These are phyloP conservation scores for Austroboletus rostrupii DNA, from an alignment of 1,284 basidiomycete genomes.

Conservation along the genomic window DNA sequence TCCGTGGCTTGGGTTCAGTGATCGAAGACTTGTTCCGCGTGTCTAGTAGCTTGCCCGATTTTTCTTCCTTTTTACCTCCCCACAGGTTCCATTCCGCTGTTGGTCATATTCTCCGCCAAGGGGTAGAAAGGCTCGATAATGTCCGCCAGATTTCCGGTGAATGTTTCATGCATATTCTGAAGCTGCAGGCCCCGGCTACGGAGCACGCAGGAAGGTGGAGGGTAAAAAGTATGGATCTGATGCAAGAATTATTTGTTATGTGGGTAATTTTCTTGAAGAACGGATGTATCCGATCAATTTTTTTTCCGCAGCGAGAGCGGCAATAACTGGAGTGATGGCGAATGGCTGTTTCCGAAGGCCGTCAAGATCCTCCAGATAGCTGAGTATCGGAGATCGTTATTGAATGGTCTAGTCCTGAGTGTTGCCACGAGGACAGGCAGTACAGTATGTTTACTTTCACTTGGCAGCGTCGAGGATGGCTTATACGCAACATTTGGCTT, in stretches of 20 bases:
- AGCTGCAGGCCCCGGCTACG: constrained; percentile 41
- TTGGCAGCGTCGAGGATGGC: constrained; percentile 7
- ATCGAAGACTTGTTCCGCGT: constrained; percentile 45
- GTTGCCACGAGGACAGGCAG: constrained; percentile 79
- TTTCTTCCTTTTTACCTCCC: constrained; percentile 57
- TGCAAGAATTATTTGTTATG: constrained; percentile 56
- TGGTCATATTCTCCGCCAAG: constrained; percentile 79
- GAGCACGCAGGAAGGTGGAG: constrained; percentile 44
- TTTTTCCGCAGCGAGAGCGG: constrained; percentile 28
- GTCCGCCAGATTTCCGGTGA: constrained; percentile 79
- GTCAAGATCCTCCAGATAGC: constrained; percentile 64
- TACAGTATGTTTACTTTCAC: constrained; percentile 52
- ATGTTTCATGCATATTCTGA: constrained; percentile 51
- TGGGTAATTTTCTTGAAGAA: constrained; percentile 30
- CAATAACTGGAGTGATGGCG: constrained; percentile 63
- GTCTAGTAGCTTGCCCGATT: constrained; percentile 38
- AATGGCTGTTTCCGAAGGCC: constrained; percentile 67
- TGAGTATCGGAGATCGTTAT: constrained; percentile 57
- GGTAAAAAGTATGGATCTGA: constrained; percentile 41
- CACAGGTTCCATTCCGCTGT: constrained; percentile 55
- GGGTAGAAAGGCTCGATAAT: constrained; percentile 87
- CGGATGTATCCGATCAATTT: neutral
- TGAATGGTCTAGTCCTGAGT: constrained; percentile 74
- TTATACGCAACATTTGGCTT: constrained; percentile 11
- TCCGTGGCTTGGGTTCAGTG: constrained; percentile 56